Evolutionary conservation across 495 filamentous ascomycete species (phyloP).

Genomic region (Hypoxylon crocopeplum): DNA sequence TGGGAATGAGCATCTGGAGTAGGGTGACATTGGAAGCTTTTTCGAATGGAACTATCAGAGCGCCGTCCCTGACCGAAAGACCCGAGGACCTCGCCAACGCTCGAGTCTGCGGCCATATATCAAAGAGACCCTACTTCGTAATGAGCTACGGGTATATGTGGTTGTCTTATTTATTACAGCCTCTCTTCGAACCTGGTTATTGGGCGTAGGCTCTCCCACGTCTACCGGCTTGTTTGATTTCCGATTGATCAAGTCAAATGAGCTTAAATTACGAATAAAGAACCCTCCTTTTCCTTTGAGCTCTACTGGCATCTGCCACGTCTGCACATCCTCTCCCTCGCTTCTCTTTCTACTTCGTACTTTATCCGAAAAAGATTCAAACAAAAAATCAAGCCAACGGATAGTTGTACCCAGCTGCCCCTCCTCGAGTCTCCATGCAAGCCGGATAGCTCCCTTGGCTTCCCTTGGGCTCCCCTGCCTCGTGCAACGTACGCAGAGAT

Average conservation of each 20-base stretch:
- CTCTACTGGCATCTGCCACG: too few species aligned
- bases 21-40: constrained; percentile 12
- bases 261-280: too few species aligned
- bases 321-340: too few species aligned
- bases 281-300: too few species aligned
- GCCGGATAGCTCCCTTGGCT: background rate
- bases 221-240: too few species aligned
- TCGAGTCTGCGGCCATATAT: too few species aligned
- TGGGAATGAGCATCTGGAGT: constrained; percentile 8
- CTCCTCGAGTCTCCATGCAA: background rate
- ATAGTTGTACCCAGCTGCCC: too few species aligned
- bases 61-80: constrained; percentile 15
- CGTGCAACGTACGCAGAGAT: constrained; percentile 36
- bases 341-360: background rate
- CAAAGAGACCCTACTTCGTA: background rate
- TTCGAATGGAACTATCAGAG: constrained; percentile 16
- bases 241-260: too few species aligned
- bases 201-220: constrained; percentile 13
- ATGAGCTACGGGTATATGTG: constrained; percentile 27
- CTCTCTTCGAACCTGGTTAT: constrained; percentile 31
- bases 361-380: background rate
- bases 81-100: too few species aligned
- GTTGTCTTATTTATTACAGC: constrained; percentile 30
- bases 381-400: too few species aligned
- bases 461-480: background rate